Percentiles rank a stretch among this genome's conserved stretches.
Evolutionary conservation across 2,329 filamentous ascomycete species (phyloP).

Genomic region (Exutisphaerella laricina): DNA sequence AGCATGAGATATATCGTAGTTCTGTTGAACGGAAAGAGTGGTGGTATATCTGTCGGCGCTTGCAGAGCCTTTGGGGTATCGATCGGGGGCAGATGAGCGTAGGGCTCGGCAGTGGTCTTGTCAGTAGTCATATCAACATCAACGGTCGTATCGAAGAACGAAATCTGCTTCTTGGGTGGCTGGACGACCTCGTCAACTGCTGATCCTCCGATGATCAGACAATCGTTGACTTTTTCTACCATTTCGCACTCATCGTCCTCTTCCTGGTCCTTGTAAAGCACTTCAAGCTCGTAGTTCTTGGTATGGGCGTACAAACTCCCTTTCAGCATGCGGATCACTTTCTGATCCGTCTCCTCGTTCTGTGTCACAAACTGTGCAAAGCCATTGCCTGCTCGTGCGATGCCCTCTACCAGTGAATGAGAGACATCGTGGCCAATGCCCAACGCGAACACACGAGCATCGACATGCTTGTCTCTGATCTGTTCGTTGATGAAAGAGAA

Average conservation of each 20-base stretch:
- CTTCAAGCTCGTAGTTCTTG: conserved; percentile 57
- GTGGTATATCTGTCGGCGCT: conserved; percentile 57
- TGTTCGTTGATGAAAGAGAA: conserved; percentile 46
- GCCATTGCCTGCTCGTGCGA: conserved; percentile 54
- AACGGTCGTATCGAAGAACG: neutral
- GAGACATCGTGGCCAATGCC: conserved; percentile 53
- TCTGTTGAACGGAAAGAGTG: conserved; percentile 62
- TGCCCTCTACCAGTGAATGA: conserved; percentile 53
- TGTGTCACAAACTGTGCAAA: conserved; percentile 57
- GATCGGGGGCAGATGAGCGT: conserved; percentile 50
- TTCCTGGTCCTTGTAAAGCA: conserved; percentile 47
- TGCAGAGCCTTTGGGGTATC: conserved; percentile 55
- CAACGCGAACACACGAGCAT: conserved; percentile 52
- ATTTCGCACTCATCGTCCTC: conserved; percentile 56
- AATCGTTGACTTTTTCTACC: conserved; percentile 53
- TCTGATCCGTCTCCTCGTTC: conserved; percentile 61
- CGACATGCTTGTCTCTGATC: conserved; percentile 36
- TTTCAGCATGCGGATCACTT: conserved; percentile 69
- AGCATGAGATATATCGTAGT: conserved; percentile 62
- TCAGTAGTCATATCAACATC: conserved; percentile 22
- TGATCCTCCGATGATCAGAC: conserved; percentile 38
- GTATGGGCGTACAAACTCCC: conserved; percentile 63
- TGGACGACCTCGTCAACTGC: neutral
- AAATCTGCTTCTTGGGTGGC: neutral
- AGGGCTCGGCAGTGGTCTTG: conserved; percentile 32